Evolutionary conservation across 306 rosid genomes (phyloP).

Genomic region (Senna siamea): DNA sequence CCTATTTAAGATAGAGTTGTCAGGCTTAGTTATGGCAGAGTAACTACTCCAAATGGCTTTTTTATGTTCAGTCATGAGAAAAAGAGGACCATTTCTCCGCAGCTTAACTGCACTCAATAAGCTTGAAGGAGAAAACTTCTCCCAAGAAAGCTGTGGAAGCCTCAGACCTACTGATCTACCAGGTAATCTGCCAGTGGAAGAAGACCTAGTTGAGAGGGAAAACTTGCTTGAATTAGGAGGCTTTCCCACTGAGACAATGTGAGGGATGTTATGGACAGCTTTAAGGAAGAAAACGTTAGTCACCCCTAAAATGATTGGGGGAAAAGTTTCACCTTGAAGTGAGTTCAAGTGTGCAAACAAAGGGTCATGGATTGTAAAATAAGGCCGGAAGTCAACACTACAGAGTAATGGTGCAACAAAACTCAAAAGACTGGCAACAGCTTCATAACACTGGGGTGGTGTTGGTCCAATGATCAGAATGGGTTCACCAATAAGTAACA

Average conservation of each 20-base stretch:
- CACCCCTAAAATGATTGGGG: slow-evolving; percentile 81
- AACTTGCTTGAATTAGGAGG: slow-evolving; percentile 66
- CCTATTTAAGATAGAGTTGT: slow-evolving; percentile 82
- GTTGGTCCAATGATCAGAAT: slow-evolving; percentile 88
- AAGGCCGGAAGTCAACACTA: slow-evolving; percentile 89
- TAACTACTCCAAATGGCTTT: slow-evolving; percentile 91
- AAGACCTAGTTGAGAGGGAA: slow-evolving; percentile 51
- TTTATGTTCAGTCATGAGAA: slow-evolving; percentile 93
- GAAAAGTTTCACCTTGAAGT: slow-evolving; percentile 69
- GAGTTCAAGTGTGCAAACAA: slow-evolving; percentile 73
- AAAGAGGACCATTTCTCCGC: slow-evolving; percentile 88
- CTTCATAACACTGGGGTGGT: slow-evolving; percentile 94
- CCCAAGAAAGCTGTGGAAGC: slow-evolving; percentile 70
- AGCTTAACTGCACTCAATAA: slow-evolving; percentile 75
- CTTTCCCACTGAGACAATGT: slow-evolving; percentile 82
- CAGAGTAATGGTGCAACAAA: slow-evolving; percentile 88
- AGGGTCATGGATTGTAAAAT: slow-evolving; percentile 88
- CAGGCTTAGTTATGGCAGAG: slow-evolving; percentile 79
- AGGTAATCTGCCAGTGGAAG: slow-evolving; percentile 57
- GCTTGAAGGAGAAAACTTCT: slow-evolving; percentile 74
- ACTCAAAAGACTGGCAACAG: slow-evolving; percentile 94
- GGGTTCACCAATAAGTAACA: slow-evolving; percentile 85
- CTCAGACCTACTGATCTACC: slow-evolving; percentile 61
- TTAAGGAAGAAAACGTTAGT: slow-evolving; percentile 89
- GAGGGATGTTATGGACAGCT: slow-evolving; percentile 70